Evolutionary conservation across 2,329 filamentous ascomycete genomes (phyloP), one percentile per base, ranked within the genome.

Genomic region (Beauveria varroae): DNA sequence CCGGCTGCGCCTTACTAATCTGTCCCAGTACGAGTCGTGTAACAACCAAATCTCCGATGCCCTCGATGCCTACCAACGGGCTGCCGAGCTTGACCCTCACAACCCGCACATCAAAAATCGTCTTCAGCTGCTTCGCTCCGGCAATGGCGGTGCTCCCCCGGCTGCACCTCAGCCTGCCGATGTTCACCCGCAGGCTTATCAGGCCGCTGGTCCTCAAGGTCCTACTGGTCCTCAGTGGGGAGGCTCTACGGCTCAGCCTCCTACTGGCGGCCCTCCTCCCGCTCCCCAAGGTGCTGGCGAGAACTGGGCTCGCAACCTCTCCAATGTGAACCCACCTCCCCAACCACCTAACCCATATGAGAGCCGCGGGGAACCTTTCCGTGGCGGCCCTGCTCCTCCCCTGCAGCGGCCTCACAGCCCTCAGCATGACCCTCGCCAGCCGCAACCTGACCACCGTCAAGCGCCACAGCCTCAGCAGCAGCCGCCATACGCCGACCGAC

Each of bases 31-130:
- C 71, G 95, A 99, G 74, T 96, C 92, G 28, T 99, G 95, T 76
- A 98, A 99, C 81, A 98, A 98, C 77, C 95, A 99, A 76, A 96
- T 96, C 62, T 91, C 87, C 57, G 95, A 99, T 79, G 95, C 95
- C 1, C 82, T 98, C 50, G 95, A 99, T 74, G 95, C 95, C 6
- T 99, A 98, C 73, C 90, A 93, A 70, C 86, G 95, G 67, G 95
- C 95, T 46, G 93, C 93, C 41, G 95, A 99, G 73, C 85, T 99
- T 65, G 95, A 99, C 71, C 93, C 95, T 0, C 81, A 80, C 64
- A 98, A 99, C 71, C 90, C 91, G 44, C 93, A 98, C 74, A 98
- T 99, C 80, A 98, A 98, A 75, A 92, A 93, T 62, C 87, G 95
- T 64, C 81, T 99, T 64, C 90, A 96, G 72, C 81, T 99, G 52